phyloP scores from a whole-genome alignment of 176 grass and related monocot species.

The Phoenix roebelenii region DNA sequence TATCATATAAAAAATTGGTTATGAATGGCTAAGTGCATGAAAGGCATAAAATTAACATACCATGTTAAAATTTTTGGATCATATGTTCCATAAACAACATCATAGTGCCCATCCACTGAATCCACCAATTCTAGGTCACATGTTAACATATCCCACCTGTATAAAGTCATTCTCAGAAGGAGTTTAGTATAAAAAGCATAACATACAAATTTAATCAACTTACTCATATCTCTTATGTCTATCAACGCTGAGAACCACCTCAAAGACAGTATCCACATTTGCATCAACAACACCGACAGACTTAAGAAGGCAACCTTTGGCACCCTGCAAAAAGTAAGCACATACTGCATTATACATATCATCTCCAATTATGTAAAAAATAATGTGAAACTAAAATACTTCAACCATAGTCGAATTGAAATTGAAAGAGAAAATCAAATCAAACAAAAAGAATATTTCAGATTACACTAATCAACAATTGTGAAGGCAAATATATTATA shows the following conservation, averaged over 20 bases:
- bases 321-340: conserved; percentile 30
- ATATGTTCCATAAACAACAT: conserved; percentile 90
- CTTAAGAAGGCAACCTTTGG: conserved; percentile 60
- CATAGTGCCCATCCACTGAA: conserved; percentile 64
- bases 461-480: too few species aligned
- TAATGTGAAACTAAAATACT: too few species aligned
- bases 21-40: too few species aligned
- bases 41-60: conserved; percentile 21
- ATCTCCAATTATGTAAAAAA: too few species aligned
- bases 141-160: conserved; percentile 93
- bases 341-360: not conserved
- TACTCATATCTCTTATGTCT: conserved; percentile 80
- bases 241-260: conserved; percentile 54
- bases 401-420: too few species aligned
- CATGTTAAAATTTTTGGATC: conserved; percentile 69
- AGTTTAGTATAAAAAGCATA: not conserved
- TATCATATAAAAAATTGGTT: too few species aligned
- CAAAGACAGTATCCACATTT: conserved; percentile 74
- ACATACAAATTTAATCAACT: conserved; percentile 21
- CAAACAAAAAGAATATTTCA: too few species aligned
- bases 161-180: conserved; percentile 21
- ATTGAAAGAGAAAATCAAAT: too few species aligned
- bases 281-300: conserved; percentile 75
- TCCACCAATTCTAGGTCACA: conserved; percentile 71
- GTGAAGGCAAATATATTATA: too few species aligned